phyloP scores from a whole-genome alignment of 768 basidiomycete genomes.

The Pseudohyphozyma bogoriensis region DNA sequence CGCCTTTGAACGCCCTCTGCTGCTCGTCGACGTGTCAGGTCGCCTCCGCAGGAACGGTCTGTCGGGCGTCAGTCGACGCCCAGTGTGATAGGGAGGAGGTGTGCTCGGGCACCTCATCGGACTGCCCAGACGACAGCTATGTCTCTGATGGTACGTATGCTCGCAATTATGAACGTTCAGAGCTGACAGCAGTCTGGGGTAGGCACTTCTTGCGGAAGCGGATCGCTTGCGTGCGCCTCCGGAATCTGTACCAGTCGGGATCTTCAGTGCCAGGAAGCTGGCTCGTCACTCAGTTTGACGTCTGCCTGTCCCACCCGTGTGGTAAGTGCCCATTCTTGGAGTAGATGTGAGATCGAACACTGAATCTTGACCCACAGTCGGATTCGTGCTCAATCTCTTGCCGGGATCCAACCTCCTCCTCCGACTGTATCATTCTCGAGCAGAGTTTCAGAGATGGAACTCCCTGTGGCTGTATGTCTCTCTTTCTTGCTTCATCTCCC shows the following conservation, averaged over 20 bases:
- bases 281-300: conserved; percentile 60
- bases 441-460: conserved; percentile 69
- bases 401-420: conserved; percentile 53
- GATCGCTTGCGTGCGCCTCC: conserved; percentile 60
- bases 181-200: too few species aligned
- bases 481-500: conserved; percentile 42
- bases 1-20: conserved; percentile 63
- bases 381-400: conserved; percentile 67
- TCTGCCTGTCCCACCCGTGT: conserved; percentile 50
- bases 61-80: conserved; percentile 56
- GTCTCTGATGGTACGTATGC: conserved; percentile 51
- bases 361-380: background rate
- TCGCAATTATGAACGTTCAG: too few species aligned
- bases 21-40: conserved; percentile 62
- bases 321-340: background rate
- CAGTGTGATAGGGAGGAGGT: conserved; percentile 61
- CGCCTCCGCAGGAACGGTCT: conserved; percentile 47
- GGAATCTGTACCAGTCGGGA: conserved; percentile 67
- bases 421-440: conserved; percentile 60
- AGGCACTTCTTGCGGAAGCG: conserved; percentile 58
- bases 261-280: conserved; percentile 63
- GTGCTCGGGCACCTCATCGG: conserved; percentile 63
- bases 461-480: conserved; percentile 56
- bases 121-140: conserved; percentile 59
- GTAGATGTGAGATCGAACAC: background rate